phyloP scores from a whole-genome alignment of 352 stramenopile species.

The Pythium monospermum region DNA sequence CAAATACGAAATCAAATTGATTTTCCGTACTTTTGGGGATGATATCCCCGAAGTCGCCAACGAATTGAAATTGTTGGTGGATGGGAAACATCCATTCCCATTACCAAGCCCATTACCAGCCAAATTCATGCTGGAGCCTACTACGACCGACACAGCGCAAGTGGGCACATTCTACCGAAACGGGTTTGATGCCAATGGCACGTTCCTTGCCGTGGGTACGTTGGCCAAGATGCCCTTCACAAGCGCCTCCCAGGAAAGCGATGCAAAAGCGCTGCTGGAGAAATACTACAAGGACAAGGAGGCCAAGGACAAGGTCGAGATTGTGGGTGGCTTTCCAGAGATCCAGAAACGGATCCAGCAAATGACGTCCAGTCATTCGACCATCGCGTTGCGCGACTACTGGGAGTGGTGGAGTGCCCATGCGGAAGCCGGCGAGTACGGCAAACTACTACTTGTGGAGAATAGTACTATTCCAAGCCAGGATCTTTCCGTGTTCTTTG shows the following conservation, averaged over 20 bases:
- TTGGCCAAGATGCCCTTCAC: constrained; percentile 58
- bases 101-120: constrained; percentile 31
- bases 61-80: constrained; percentile 63
- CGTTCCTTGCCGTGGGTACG: constrained; percentile 54
- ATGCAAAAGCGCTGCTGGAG: constrained; percentile 19
- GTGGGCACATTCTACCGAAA: constrained; percentile 77
- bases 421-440: constrained; percentile 67
- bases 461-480: constrained; percentile 12
- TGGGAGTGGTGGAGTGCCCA: constrained; percentile 85
- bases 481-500: constrained; percentile 51
- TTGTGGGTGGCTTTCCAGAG: constrained; percentile 50
- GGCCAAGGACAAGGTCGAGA: constrained; percentile 24
- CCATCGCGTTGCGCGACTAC: constrained; percentile 72
- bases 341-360: constrained; percentile 32
- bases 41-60: constrained; percentile 70
- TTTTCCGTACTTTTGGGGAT: constrained; percentile 81
- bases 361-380: constrained; percentile 30
- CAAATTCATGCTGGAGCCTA: constrained; percentile 41
- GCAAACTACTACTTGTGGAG: constrained; percentile 66
- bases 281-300: constrained; percentile 33
- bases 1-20: constrained; percentile 45
- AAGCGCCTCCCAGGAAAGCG: constrained; percentile 29
- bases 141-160: constrained; percentile 20
- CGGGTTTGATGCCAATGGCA: constrained; percentile 46
- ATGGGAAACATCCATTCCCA: constrained; percentile 55